A percentile compares a stretch with the other conserved stretches of the same genome.
Conservation (phyloP, 768 basidiomycete genomes). For the Paxillus involutus region DNA sequence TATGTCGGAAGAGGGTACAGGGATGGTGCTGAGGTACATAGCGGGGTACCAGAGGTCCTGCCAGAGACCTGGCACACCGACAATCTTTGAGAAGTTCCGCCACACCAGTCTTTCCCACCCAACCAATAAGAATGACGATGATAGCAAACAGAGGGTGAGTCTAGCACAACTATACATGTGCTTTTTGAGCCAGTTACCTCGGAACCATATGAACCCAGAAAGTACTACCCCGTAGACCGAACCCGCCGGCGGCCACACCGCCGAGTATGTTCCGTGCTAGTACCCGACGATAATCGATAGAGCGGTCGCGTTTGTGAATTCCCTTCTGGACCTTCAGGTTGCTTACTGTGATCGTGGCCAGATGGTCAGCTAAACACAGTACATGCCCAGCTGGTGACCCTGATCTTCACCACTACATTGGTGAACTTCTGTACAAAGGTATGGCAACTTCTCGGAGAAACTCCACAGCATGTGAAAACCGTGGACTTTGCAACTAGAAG, state of each 20-base stretch:
- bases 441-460: conserved; percentile 2
- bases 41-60: conserved; percentile 24
- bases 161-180: conserved; percentile 64
- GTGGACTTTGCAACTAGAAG: conserved; percentile 49
- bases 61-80: conserved; percentile 24
- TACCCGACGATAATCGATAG: conserved; percentile 86
- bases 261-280: conserved; percentile 81
- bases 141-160: conserved; percentile 74
- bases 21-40: background rate
- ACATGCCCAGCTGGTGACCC: conserved; percentile 87
- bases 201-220: background rate
- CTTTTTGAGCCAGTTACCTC: background rate
- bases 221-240: conserved; percentile 70
- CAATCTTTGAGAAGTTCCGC: conserved; percentile 62
- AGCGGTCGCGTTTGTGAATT: conserved; percentile 66
- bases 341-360: conserved; percentile 33
- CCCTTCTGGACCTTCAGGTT: conserved; percentile 7
- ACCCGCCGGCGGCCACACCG: conserved; percentile 80
- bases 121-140: conserved; percentile 68
- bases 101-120: conserved; percentile 66
- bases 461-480: conserved; percentile 1
- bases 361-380: conserved; percentile 84
- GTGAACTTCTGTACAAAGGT: conserved; percentile 88
- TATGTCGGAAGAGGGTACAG: background rate
- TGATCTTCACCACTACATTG: conserved; percentile 85